phyloP scores from a whole-genome alignment of 108 stramenopile genomes.

The Nitzschia inconspicua region DNA sequence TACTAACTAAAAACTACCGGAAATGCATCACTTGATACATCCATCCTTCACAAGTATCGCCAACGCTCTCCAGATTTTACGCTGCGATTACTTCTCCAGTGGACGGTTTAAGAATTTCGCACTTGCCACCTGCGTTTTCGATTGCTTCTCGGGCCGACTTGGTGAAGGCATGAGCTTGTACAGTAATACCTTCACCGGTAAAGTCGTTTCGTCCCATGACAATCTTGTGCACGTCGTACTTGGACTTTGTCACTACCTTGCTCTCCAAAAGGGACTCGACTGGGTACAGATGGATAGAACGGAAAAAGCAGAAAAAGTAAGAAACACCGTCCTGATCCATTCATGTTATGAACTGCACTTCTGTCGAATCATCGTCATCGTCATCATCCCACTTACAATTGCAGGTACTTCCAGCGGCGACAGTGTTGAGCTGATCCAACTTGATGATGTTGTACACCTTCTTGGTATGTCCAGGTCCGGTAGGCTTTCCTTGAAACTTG shows the following conservation, averaged over 20 bases:
- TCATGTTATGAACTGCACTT: not conserved
- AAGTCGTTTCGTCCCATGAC: conserved; percentile 81
- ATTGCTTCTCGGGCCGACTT: conserved; percentile 82
- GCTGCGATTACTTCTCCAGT: conserved; percentile 82
- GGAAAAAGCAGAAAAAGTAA: not conserved
- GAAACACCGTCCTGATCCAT: not conserved
- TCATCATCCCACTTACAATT: conserved; percentile 33
- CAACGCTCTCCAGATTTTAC: no score
- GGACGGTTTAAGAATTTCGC: conserved; percentile 82
- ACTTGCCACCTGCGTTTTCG: conserved; percentile 93
- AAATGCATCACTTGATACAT: not conserved
- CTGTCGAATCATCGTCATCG: not conserved
- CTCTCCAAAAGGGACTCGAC: conserved; percentile 72
- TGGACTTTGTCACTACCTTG: conserved; percentile 81
- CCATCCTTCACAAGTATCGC: not conserved
- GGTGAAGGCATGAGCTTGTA: conserved; percentile 98
- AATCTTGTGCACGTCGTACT: conserved; percentile 87
- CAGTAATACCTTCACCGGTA: conserved; percentile 86
- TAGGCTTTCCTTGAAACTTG: conserved; percentile 89
- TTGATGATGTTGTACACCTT: conserved; percentile 92
- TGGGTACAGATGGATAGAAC: not conserved
- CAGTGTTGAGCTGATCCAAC: conserved; percentile 77
- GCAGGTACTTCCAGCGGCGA: conserved; percentile 67
- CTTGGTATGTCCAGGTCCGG: conserved; percentile 92
- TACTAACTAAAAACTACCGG: not conserved